phyloP scores from a whole-genome alignment of 352 stramenopile species.

The Phytophthora ohioensis region DNA sequence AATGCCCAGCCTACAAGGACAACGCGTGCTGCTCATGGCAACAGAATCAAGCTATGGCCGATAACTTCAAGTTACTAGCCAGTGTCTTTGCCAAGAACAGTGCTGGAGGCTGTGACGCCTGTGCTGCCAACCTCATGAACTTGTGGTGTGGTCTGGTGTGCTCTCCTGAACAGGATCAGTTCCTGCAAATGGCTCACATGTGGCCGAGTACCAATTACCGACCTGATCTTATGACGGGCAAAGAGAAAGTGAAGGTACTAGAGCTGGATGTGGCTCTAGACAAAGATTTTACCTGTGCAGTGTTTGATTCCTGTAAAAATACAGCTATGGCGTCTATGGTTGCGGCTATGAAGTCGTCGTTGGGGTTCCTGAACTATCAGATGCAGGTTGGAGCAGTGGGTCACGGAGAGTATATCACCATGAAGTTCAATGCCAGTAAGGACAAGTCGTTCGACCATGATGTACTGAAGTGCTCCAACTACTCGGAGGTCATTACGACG shows the following conservation, averaged over 20 bases:
- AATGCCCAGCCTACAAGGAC: constrained; percentile 88
- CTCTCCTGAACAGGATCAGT: constrained; percentile 75
- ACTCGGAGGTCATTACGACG: constrained; percentile 59
- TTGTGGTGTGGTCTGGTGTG: constrained; percentile 90
- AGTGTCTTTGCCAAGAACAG: constrained; percentile 75
- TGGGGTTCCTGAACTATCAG: constrained; percentile 92
- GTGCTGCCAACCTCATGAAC: constrained; percentile 85
- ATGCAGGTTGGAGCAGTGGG: constrained; percentile 88
- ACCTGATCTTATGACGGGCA: constrained; percentile 76
- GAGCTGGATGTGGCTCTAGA: constrained; percentile 81
- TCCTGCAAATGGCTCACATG: constrained; percentile 73
- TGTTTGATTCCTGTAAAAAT: constrained; percentile 91
- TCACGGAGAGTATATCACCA: constrained; percentile 88
- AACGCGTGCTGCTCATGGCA: constrained; percentile 90
- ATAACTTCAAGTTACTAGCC: constrained; percentile 87
- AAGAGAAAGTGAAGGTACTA: constrained; percentile 81
- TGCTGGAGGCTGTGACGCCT: constrained; percentile 82
- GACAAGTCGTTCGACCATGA: constrained; percentile 60
- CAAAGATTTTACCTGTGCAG: constrained; percentile 72
- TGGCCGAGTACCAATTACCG: constrained; percentile 80
- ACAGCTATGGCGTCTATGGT: constrained; percentile 80
- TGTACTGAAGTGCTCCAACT: constrained; percentile 81
- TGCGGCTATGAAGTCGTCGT: constrained; percentile 81
- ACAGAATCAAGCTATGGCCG: constrained; percentile 88
- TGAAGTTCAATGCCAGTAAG: constrained; percentile 67